These are phyloP conservation scores for Termitomyces sp. DNA, from an alignment of 768 basidiomycete species.

Conservation along the genomic window DNA sequence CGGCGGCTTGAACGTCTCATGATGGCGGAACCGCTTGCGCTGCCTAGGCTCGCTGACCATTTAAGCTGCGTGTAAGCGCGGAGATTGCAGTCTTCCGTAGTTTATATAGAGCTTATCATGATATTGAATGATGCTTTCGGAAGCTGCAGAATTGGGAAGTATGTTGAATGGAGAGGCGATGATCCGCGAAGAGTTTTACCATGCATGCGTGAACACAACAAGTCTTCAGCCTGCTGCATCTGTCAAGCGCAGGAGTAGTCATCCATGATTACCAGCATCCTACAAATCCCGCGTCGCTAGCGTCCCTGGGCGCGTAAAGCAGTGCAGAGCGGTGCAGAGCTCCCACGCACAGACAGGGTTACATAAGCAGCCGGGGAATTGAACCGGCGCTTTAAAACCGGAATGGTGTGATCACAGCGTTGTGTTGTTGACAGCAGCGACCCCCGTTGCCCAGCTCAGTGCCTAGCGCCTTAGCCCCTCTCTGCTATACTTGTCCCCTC, in stretches of 20 bases:
- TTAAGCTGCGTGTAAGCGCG: too few relatives aligned
- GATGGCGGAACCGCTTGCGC: too few relatives aligned
- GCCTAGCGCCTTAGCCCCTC: slow-evolving; percentile 4
- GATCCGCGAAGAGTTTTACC: background rate
- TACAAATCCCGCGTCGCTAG: background rate
- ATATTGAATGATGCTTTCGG: background rate
- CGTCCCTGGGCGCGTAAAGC: background rate
- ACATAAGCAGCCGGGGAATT: slow-evolving; percentile 8
- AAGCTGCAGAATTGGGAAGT: background rate
- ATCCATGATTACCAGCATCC: background rate
- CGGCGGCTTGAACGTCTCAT: background rate
- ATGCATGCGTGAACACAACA: too few relatives aligned
- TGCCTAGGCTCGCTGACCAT: background rate
- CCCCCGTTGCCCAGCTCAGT: slow-evolving; percentile 2
- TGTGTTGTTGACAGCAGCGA: slow-evolving; percentile 15
- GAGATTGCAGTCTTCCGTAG: background rate
- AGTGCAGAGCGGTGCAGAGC: background rate
- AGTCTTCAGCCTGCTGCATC: background rate
- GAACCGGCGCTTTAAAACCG: slow-evolving; percentile 19
- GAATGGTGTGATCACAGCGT: slow-evolving; percentile 8
- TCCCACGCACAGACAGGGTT: slow-evolving; percentile 21
- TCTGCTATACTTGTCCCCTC: background rate
- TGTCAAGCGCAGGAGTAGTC: background rate
- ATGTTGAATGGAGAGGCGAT: background rate
- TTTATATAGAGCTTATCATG: background rate